phyloP scores from a whole-genome alignment of 495 filamentous ascomycete species.

The Talaromyces wortmannii region DNA sequence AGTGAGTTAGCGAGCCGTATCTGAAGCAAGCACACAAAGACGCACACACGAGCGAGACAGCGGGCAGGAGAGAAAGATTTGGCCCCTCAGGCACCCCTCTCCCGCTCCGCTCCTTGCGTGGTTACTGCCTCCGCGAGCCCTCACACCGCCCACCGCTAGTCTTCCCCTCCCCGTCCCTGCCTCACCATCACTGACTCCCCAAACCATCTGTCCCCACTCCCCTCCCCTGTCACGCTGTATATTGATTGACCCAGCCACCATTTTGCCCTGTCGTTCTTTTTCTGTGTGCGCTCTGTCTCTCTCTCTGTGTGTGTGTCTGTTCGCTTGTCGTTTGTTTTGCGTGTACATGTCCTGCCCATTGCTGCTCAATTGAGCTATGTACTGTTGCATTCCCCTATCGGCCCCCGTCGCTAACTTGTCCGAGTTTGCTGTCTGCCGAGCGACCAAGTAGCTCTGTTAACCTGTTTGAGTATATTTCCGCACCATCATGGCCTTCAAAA shows the following conservation, averaged over 20 bases:
- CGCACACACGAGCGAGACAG: background rate
- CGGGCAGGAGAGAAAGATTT: background rate
- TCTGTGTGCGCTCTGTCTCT: background rate
- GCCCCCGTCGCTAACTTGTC: constrained; percentile 2
- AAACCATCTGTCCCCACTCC: background rate
- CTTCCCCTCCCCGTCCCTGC: background rate
- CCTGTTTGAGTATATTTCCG: background rate
- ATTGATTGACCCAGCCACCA: constrained; percentile 5
- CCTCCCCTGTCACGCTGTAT: background rate
- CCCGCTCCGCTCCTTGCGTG: background rate
- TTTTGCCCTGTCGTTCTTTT: background rate
- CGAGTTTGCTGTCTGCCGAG: background rate
- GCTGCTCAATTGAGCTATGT: background rate
- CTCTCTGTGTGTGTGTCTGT: background rate
- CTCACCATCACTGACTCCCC: background rate
- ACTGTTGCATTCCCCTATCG: background rate
- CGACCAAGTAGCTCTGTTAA: background rate
- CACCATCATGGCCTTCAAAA: constrained; percentile 57
- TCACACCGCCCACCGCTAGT: constrained; percentile 2
- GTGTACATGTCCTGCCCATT: too few species aligned
- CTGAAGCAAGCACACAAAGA: background rate
- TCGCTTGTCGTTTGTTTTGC: too few species aligned
- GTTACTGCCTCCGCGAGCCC: background rate
- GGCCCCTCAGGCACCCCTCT: background rate
- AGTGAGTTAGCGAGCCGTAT: background rate